These are phyloP conservation scores for Venturia nashicola DNA, from an alignment of 2,329 filamentous ascomycete genomes.

Conservation along the genomic window DNA sequence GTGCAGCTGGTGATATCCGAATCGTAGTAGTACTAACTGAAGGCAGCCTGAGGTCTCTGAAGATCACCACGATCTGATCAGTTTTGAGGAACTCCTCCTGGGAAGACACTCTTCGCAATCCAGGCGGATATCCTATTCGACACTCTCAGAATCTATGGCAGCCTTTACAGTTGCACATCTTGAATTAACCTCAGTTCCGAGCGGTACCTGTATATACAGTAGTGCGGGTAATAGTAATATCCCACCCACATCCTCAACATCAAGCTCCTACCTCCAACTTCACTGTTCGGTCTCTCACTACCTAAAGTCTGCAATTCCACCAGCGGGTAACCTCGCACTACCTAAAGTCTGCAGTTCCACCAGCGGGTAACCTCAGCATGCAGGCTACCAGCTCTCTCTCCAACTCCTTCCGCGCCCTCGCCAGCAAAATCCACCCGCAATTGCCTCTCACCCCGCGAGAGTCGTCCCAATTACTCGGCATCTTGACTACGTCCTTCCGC, in stretches of 20 bases:
- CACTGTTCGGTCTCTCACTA: no score
- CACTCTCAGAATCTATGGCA: no score
- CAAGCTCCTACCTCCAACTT: background rate
- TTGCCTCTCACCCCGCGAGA: conserved; percentile 44
- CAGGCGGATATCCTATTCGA: no score
- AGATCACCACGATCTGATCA: no score
- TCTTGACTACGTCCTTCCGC: conserved; percentile 52
- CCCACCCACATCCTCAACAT: background rate
- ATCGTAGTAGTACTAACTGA: no score
- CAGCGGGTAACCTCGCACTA: no score
- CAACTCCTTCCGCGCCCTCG: conserved; percentile 31
- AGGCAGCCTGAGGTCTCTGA: no score
- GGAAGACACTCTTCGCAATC: no score
- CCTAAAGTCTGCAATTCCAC: background rate
- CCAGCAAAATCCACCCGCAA: conserved; percentile 40
- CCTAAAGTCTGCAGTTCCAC: background rate
- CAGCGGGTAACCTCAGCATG: conserved; percentile 27
- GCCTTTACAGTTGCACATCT: no score
- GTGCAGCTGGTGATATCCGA: no score
- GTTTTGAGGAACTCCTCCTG: no score
- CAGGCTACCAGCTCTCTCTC: conserved; percentile 36
- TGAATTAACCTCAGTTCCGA: background rate
- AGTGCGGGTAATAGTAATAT: background rate
- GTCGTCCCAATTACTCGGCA: conserved; percentile 45
- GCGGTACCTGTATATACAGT: background rate